Evolutionary conservation across 345 rosid species (phyloP), one percentile per base, ranked within the genome.

Genomic region (Populus pruinosa): DNA sequence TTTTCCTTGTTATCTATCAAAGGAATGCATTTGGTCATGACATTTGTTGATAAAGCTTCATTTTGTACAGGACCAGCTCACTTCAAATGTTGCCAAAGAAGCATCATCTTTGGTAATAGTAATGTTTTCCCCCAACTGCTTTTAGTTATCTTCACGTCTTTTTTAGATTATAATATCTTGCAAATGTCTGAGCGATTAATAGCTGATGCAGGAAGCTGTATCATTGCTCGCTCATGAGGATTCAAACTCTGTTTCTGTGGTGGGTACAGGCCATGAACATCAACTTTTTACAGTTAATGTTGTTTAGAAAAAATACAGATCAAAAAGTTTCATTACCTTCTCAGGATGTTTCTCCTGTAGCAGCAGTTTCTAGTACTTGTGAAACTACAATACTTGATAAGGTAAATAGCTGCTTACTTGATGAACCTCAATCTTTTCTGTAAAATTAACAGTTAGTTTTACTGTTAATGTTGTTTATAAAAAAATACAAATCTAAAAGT

Each of bases 61-160:
- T 33, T 72, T 77, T 83, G 59, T 80, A 65, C 73, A 86, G 90
- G 83, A 79, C 39, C 81, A 71, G 12, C 56, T 79, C 23, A n/a
- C 61, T 69, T 68, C 67, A 44, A 76, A 38, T 70, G 65, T 66
- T 69, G 43, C 56, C 20, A 21, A 70, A 69, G 76, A 10, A 33
- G 38, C 47, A n/a, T 56, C 14, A 74, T 18, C 72, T 65, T 68
- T 17, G 38, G 77, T 78, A 72, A 56, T 33, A 6, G 10, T 39
- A 39, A 39, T 6, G 43, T 39, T 39, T 39, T 39, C 10, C 50
- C 50, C 13, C 50, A 3, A 79, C 85, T 83, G 82, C 59, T 29
- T 38, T 71, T 17, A 67, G 50, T 35, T 29, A 27, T 64, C 4
- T 61, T 12, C 62, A 13, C 7, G 21, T 68, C 9, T 64, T 5